A percentile compares a stretch with the other conserved stretches of the same genome.
These are phyloP conservation scores for Diaporthe destruens DNA, from an alignment of 2,329 filamentous ascomycete genomes.

Conservation along the genomic window DNA sequence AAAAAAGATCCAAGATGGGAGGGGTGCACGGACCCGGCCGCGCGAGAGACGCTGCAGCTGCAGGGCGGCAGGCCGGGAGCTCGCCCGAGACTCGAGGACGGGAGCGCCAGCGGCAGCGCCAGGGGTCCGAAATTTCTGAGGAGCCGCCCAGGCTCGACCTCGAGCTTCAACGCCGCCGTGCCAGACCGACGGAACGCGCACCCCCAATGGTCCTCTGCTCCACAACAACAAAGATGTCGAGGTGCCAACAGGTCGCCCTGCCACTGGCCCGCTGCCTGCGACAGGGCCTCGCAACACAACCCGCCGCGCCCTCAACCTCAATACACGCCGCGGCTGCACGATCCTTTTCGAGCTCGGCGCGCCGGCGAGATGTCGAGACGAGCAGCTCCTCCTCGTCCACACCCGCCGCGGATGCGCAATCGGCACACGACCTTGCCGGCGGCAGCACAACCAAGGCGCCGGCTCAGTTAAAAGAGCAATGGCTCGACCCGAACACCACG, in stretches of 20 bases:
- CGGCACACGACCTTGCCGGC: slow-evolving; percentile 44
- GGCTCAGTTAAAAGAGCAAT: slow-evolving; percentile 53
- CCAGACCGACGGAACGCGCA: slow-evolving; percentile 35
- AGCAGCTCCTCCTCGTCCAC: slow-evolving; percentile 45
- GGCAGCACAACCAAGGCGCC: slow-evolving; percentile 38
- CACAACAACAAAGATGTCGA: slow-evolving; percentile 62
- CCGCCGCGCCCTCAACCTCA: slow-evolving; percentile 53
- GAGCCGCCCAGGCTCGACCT: slow-evolving; percentile 30
- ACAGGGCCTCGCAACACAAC: slow-evolving; percentile 51
- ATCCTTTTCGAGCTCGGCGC: slow-evolving; percentile 53
- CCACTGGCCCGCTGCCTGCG: slow-evolving; percentile 68
- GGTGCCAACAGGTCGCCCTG: slow-evolving; percentile 69
- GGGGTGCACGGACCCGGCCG: slow-evolving; percentile 38
- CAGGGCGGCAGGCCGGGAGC: slow-evolving; percentile 31
- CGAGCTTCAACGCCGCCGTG: slow-evolving; percentile 37
- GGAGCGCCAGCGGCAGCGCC: slow-evolving; percentile 22
- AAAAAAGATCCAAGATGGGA: slow-evolving; percentile 38
- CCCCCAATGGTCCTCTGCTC: slow-evolving; percentile 40
- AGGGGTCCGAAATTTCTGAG: slow-evolving; percentile 48
- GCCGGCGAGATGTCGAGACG: slow-evolving; percentile 53
- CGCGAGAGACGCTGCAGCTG: slow-evolving; percentile 7
- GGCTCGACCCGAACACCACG: slow-evolving; percentile 77
- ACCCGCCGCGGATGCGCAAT: slow-evolving; percentile 37
- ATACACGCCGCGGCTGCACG: slow-evolving; percentile 51
- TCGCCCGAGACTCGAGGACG: slow-evolving; percentile 1